These are phyloP conservation scores for Blastobotrys ciferrii DNA, from an alignment of 1,139 yeast species.

Conservation along the genomic window DNA sequence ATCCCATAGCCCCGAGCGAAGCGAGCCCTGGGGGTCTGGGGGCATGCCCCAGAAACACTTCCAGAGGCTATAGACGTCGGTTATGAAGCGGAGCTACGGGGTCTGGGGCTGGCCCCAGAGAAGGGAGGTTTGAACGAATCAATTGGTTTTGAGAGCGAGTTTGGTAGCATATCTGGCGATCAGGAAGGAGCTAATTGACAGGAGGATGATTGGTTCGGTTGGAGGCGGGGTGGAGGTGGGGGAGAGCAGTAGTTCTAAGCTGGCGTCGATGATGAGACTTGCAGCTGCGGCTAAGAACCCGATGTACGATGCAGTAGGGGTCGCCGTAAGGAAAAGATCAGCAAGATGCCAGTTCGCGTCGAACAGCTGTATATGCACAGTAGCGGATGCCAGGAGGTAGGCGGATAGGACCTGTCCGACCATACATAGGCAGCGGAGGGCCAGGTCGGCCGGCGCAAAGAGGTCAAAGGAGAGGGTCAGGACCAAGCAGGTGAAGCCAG, in stretches of 20 bases:
- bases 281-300: neutral
- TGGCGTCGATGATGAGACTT: neutral
- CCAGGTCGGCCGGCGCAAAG: neutral
- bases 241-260: neutral
- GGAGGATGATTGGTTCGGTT: neutral
- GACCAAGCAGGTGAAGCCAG: neutral
- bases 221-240: neutral
- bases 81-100: too few species aligned
- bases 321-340: neutral
- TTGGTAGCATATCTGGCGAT: neutral
- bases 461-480: neutral
- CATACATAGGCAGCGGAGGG: neutral
- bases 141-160: neutral
- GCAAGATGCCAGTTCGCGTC: neutral
- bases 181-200: conserved; percentile 2
- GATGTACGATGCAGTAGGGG: neutral
- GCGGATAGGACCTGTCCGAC: neutral
- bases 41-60: too few species aligned
- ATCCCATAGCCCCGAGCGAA: too few species aligned
- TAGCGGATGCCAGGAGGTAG: neutral
- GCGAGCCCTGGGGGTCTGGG: too few species aligned
- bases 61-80: too few species aligned
- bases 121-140: too few species aligned
- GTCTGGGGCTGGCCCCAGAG: too few species aligned
- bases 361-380: neutral